phyloP scores from a whole-genome alignment of 2,329 filamentous ascomycete genomes.

The Lasiodiplodia theobromae region DNA sequence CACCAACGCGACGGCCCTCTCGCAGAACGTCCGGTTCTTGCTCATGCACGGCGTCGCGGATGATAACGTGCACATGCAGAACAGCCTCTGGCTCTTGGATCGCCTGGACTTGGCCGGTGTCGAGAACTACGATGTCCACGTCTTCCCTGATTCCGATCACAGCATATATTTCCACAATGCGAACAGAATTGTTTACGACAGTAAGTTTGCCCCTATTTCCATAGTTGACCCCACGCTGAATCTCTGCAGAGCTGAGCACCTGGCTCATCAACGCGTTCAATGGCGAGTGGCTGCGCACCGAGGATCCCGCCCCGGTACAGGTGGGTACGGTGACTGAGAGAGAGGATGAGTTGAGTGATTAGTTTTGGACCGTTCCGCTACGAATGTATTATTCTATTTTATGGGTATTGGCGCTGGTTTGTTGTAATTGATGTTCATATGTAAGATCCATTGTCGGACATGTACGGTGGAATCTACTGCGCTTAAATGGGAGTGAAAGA shows the following conservation, averaged over 20 bases:
- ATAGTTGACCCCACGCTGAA: background rate
- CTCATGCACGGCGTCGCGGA: constrained; percentile 97
- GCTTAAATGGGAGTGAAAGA: background rate
- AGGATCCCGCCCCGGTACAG: constrained; percentile 56
- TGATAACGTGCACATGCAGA: constrained; percentile 98
- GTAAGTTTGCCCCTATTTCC: constrained; percentile 62
- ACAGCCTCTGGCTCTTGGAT: constrained; percentile 86
- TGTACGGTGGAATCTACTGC: background rate
- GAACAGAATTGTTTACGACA: constrained; percentile 89
- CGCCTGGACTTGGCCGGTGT: constrained; percentile 80
- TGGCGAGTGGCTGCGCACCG: constrained; percentile 81
- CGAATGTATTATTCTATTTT: background rate
- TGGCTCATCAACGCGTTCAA: constrained; percentile 99
- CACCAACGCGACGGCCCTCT: constrained; percentile 74
- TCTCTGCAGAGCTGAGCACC: constrained; percentile 71
- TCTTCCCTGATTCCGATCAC: constrained; percentile 97
- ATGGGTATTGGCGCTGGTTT: background rate
- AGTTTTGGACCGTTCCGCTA: background rate
- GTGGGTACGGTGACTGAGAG: background rate
- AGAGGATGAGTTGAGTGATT: background rate
- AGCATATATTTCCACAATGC: constrained; percentile 95
- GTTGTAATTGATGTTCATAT: background rate
- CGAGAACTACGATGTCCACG: constrained; percentile 94
- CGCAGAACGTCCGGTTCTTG: constrained; percentile 82
- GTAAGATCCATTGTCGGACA: background rate